Evolutionary conservation across 345 rosid species (phyloP).

Genomic region (Camelina neglecta): DNA sequence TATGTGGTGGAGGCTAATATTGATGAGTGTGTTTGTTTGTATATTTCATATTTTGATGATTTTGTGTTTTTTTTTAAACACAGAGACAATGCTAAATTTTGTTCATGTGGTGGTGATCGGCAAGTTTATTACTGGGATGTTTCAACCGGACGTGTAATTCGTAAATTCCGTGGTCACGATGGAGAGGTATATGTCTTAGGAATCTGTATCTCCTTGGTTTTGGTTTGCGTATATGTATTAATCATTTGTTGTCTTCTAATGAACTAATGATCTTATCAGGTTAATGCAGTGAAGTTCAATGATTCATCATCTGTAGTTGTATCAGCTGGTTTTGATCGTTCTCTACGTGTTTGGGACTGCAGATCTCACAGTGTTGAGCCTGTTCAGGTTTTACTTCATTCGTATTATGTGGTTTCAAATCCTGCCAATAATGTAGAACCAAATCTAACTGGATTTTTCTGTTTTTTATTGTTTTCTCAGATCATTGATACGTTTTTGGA

Average conservation of each 20-base stretch:
- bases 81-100: constrained; percentile 85
- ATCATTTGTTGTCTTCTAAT: background rate
- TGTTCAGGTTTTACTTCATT: constrained; percentile 66
- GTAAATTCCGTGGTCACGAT: constrained; percentile 93
- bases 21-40: constrained; percentile 10
- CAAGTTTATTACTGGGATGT: constrained; percentile 98
- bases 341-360: constrained; percentile 95
- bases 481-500: constrained; percentile 81
- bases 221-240: background rate
- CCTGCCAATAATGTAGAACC: background rate
- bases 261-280: constrained; percentile 50
- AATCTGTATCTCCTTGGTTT: background rate
- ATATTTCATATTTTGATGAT: background rate
- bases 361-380: constrained; percentile 95
- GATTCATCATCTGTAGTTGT: constrained; percentile 82
- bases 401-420: background rate
- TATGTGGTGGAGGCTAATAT: constrained; percentile 1
- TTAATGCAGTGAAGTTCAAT: constrained; percentile 89
- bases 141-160: constrained; percentile 81
- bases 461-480: constrained; percentile 43
- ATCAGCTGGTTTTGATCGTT: constrained; percentile 94
- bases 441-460: background rate
- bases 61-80: too few relatives aligned
- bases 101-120: constrained; percentile 96
- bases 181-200: constrained; percentile 60